Evolutionary conservation across 768 basidiomycete genomes (phyloP).

Genomic region (Boletus sensibilis): DNA sequence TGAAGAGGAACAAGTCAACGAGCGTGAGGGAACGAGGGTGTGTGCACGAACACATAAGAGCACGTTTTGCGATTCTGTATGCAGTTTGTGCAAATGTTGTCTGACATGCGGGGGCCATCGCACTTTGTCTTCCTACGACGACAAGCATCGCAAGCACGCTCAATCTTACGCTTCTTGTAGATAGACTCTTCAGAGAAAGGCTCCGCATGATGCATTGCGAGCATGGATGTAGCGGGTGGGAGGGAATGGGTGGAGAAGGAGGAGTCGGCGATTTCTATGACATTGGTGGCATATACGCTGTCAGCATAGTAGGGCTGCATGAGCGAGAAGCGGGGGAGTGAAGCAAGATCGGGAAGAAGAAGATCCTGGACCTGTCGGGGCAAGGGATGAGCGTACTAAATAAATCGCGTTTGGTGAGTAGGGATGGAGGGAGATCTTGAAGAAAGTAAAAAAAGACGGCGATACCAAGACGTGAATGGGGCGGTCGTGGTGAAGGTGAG

Average conservation of each 20-base stretch:
- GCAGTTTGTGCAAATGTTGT: slow-evolving; percentile 60
- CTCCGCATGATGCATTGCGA: slow-evolving; percentile 5
- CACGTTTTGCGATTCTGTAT: slow-evolving; percentile 48
- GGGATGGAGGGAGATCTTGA: neutral
- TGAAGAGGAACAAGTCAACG: slow-evolving; percentile 22
- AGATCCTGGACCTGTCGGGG: neutral
- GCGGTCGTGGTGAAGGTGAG: slow-evolving; percentile 2
- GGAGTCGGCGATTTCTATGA: slow-evolving; percentile 29
- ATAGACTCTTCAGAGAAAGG: slow-evolving; percentile 14
- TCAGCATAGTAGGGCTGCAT: slow-evolving; percentile 24
- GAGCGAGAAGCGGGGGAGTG: neutral
- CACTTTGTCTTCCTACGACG: slow-evolving; percentile 59
- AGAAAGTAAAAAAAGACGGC: neutral
- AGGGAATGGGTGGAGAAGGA: slow-evolving; percentile 1
- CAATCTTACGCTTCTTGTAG: slow-evolving; percentile 45
- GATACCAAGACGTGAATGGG: neutral
- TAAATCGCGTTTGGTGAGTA: neutral
- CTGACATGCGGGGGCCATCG: slow-evolving; percentile 52
- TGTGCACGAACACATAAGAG: slow-evolving; percentile 53
- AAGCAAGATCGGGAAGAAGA: neutral
- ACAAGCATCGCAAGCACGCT: slow-evolving; percentile 61
- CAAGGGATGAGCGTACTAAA: slow-evolving; percentile 11
- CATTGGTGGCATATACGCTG: slow-evolving; percentile 18
- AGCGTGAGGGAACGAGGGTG: neutral
- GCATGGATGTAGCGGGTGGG: slow-evolving; percentile 6